Evolutionary conservation across 2,329 filamentous ascomycete genomes (phyloP), one percentile per base, ranked within the genome.

Genomic region (Claviceps sorghi): DNA sequence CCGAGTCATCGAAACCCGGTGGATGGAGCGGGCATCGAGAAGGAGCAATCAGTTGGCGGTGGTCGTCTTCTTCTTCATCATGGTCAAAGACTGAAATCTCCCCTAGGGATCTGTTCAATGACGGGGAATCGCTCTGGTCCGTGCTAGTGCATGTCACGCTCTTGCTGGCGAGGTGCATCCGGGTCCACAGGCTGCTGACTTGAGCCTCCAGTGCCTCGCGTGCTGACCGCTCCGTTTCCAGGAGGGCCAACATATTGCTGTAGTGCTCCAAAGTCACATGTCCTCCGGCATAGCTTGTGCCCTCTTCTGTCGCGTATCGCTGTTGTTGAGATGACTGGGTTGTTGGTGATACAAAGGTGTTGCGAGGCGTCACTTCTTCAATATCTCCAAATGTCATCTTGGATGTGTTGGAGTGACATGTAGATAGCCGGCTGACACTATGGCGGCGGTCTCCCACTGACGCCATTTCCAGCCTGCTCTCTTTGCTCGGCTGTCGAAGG

Each of bases 141-240:
- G 58, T 49, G 51, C 52, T 57, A 29, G 50, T 48, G 19, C 57
- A 52, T 6, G 49, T 52, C 54, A 58, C 62, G 52, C 57, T 66
- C 61, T 71, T 71, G 50, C 71, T 72, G 47, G 78, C 58, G 10
- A 72, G 62, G 56, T 74, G 72, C 47, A 81, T 57, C 44, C 73
- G 72, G 36, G 74, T 72, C 22, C 69, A 70, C 6, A 84, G 67
- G 43, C 69, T 73, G 52, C 69, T 74, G 34, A 83, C 77, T 53
- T 81, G 72, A 1, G 68, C 65, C 61, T 83, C 80, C 4, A 84
- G 71, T 4, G 72, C 68, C 52, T 74, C 69, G 5, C 80, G 72
- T 5, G 76, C 76, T 1, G 71, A 70, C 29, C 79, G 77, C 61
- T 84, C 80, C 1, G 71, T 69, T 53, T 80, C 71, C 29, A 83